Conservation (phyloP, 2,329 filamentous ascomycete species). For the Botryotinia globosa region DNA sequence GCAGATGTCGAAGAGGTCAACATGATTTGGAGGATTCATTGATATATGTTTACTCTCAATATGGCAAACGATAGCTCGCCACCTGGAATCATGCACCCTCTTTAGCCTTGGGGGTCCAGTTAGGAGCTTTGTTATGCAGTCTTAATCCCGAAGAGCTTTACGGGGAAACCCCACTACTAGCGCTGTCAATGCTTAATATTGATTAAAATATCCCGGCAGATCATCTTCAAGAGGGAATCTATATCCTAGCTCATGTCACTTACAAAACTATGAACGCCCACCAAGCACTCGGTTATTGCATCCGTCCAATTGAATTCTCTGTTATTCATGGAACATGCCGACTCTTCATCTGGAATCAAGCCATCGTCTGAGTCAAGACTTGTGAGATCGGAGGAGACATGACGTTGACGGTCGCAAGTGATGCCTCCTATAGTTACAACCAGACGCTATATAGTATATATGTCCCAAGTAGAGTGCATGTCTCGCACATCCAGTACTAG, state of each 20-base stretch:
- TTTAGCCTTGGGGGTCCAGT: background rate
- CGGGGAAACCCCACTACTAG: background rate
- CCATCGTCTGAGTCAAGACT: background rate
- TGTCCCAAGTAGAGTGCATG: background rate
- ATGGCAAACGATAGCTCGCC: background rate
- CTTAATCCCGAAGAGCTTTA: background rate
- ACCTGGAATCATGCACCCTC: background rate
- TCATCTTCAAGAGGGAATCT: background rate
- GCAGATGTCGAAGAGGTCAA: background rate
- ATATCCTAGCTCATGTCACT: background rate
- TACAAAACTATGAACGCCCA: background rate
- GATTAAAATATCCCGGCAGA: constrained; percentile 1
- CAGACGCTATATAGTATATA: background rate
- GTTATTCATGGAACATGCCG: background rate
- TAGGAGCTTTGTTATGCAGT: background rate
- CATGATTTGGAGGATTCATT: background rate
- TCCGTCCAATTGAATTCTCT: background rate
- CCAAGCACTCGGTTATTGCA: background rate
- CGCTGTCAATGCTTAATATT: constrained; percentile 1
- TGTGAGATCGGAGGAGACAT: background rate
- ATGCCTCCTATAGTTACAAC: background rate
- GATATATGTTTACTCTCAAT: background rate
- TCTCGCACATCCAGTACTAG: background rate
- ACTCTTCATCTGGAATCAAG: background rate
- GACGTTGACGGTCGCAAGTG: background rate